phyloP scores from a whole-genome alignment of 306 rosid genomes.

The Glycine soja region DNA sequence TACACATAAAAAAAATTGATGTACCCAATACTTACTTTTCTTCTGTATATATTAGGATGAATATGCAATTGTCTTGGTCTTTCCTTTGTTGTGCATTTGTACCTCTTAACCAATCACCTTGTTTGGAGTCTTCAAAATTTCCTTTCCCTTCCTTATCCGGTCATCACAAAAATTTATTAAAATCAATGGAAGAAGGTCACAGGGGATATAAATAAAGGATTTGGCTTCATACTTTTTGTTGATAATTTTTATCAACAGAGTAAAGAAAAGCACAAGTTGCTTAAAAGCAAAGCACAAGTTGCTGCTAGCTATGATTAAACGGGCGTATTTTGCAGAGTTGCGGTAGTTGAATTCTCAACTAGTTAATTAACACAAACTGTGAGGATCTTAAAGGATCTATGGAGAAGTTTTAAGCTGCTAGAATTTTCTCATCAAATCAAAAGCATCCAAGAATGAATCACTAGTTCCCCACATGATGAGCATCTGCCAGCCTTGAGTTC shows the following conservation, averaged over 20 bases:
- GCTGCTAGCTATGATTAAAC: background rate
- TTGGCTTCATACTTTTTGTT: background rate
- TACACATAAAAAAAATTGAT: background rate
- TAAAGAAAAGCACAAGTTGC: background rate
- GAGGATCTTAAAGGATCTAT: background rate
- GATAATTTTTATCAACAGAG: background rate
- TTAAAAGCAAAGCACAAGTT: background rate
- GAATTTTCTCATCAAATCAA: background rate
- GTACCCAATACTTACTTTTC: slow-evolving; percentile 10
- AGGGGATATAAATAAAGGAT: background rate
- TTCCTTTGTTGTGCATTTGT: slow-evolving; percentile 30
- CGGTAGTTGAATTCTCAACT: background rate
- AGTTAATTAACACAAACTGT: background rate
- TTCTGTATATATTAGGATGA: slow-evolving; percentile 41
- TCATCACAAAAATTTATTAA: background rate
- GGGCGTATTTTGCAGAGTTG: background rate
- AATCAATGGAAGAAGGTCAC: no score
- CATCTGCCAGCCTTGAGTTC: no score
- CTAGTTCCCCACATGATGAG: no score
- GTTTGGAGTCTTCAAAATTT: background rate
- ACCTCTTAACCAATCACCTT: slow-evolving; percentile 23
- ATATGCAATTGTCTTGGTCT: slow-evolving; percentile 8
- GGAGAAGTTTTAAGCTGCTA: background rate
- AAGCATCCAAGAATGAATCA: no score
- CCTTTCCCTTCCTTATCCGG: background rate